These are phyloP conservation scores for Melanogaster broomeanus DNA, from an alignment of 768 basidiomycete genomes.

Conservation along the genomic window DNA sequence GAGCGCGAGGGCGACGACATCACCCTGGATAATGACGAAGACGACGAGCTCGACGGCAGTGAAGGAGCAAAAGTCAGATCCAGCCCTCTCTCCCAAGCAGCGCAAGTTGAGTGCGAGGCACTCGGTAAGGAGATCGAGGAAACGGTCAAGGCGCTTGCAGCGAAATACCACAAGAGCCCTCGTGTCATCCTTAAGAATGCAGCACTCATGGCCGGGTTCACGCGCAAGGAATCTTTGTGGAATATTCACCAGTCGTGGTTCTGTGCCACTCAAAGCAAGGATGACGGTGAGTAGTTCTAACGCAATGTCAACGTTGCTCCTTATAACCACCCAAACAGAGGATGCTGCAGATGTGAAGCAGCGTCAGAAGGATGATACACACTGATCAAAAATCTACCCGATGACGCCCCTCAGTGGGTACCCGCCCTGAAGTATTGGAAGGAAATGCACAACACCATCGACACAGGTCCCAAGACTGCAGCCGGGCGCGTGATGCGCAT, in stretches of 20 bases:
- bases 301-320: background rate
- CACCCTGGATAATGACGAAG: too few relatives aligned
- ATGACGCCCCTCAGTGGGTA: background rate
- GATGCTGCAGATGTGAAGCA: background rate
- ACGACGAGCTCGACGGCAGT: too few relatives aligned
- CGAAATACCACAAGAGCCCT: background rate
- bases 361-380: background rate
- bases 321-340: background rate
- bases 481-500: background rate
- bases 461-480: background rate
- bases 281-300: background rate
- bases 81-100: too few relatives aligned
- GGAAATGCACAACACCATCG: background rate
- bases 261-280: too few relatives aligned
- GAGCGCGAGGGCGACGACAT: too few relatives aligned
- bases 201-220: background rate
- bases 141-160: background rate
- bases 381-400: background rate
- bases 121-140: background rate
- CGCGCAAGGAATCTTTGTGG: background rate
- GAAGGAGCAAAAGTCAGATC: too few relatives aligned
- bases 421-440: background rate
- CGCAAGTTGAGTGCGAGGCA: background rate
- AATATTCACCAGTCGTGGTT: conserved; percentile 6
- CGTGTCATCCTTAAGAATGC: background rate